Base-by-base conservation (phyloP, 164 flowering plant species). In the Paratinospora sagittata region DNA sequence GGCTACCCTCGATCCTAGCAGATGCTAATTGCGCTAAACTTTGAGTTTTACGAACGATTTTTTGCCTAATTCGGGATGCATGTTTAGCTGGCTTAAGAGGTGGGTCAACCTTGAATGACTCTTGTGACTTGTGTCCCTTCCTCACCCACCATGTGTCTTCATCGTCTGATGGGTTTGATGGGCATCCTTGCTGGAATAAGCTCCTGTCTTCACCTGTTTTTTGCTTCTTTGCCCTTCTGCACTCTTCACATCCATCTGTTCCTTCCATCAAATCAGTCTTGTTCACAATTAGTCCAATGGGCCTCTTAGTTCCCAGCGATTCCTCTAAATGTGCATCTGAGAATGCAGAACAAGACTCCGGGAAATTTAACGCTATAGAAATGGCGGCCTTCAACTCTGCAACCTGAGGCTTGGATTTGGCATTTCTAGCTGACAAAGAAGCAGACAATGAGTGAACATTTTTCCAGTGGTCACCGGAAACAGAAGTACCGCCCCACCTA, bases 1-100 rank as follows among this genome's bases (percentile, higher is more conserved):
- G 99, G 80, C 98, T 96, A 72, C 97, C 85, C 82, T 96, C 99
- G 73, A 93, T 91, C 77, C 99, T 85, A 45, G 93, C 81, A 73
- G 95, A 85, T 64, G 90, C 90, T 78, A 96, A 74, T 6, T 96
- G 99, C 63, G 97, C 88, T 77, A 96, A 91, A 78, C 96, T 91
- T 72, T 88, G 90, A 71, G 93, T 93, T 78, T 88, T 96, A 23
- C 96, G 97, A 21, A 85, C 96, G 61, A 76, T 66, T 77, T 92
- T 95, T 77, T 87, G 97, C 80, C 97, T 82, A 45, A 91, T 87
- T 77, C 91, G 85, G 41, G 95, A 65, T 13, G 82, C 80, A 66
- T 82, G 93, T 73, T 93, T 93, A 63, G 84, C 79, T 70, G 83
- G 72, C 79, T 91, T 90, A 36, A 83, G 75, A 34, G 94, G 97